These are phyloP conservation scores for Verticillium isaacii DNA, from an alignment of 2,329 filamentous ascomycete genomes.

Conservation along the genomic window DNA sequence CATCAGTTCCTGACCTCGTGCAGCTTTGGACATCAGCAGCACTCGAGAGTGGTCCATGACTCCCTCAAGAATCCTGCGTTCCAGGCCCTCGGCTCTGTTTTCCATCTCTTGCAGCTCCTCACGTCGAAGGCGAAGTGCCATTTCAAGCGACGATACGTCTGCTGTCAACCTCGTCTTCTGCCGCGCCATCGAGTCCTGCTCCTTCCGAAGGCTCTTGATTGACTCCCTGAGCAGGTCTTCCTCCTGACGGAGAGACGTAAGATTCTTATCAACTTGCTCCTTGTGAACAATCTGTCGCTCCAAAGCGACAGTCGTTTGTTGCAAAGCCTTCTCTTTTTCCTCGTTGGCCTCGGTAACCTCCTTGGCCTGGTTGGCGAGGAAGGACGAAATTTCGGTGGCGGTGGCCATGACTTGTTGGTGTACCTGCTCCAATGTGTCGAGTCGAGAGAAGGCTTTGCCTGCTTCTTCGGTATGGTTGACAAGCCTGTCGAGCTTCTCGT, in stretches of 20 bases:
- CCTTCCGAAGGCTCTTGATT: constrained; percentile 55
- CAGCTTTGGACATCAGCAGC: constrained; percentile 70
- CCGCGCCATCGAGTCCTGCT: constrained; percentile 69
- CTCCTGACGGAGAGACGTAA: constrained; percentile 46
- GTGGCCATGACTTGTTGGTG: constrained; percentile 82
- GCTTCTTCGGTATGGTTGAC: constrained; percentile 57
- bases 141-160: constrained; percentile 87
- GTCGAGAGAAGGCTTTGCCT: constrained; percentile 65
- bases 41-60: constrained; percentile 95
- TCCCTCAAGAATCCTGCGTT: constrained; percentile 88
- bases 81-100: constrained; percentile 77
- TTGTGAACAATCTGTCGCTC: constrained; percentile 69
- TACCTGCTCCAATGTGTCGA: constrained; percentile 82
- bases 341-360: constrained; percentile 74
- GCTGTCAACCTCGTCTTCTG: constrained; percentile 78
- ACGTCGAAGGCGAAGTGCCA: constrained; percentile 78
- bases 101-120: constrained; percentile 94
- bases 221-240: constrained; percentile 48
- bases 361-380: constrained; percentile 71
- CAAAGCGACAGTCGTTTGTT: constrained; percentile 75
- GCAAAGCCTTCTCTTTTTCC: constrained; percentile 70
- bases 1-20: constrained; percentile 49
- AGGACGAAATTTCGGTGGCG: constrained; percentile 77
- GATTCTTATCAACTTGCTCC: constrained; percentile 54
- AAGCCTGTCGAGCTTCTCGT: constrained; percentile 19